Percentiles rank a stretch among this genome's conserved stretches.
These are phyloP conservation scores for Batkoa obscura DNA, from an alignment of 371 early-diverging fungal species.

Conservation along the genomic window DNA sequence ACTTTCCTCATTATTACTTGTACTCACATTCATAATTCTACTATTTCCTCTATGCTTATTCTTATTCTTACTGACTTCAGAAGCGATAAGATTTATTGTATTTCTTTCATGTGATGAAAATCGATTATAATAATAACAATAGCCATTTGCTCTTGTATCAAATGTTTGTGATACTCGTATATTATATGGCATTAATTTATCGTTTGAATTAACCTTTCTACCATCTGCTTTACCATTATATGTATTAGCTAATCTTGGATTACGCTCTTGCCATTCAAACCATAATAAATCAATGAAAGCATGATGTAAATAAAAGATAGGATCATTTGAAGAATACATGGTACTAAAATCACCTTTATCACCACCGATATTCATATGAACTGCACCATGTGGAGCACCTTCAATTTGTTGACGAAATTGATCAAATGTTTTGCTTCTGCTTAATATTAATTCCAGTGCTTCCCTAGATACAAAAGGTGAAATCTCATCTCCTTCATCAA, in stretches of 20 bases:
- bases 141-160: no score
- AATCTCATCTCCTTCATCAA: slow-evolving; percentile 8
- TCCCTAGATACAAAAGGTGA: slow-evolving; percentile 12
- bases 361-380: slow-evolving; percentile 28
- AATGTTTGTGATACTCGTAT: no score
- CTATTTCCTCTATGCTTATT: no score
- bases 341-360: slow-evolving; percentile 12
- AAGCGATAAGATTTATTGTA: no score
- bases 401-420: slow-evolving; percentile 19
- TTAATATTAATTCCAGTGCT: slow-evolving; percentile 10
- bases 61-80: no score
- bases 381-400: slow-evolving; percentile 20
- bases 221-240: neutral
- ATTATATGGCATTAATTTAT: neutral
- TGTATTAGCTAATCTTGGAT: neutral
- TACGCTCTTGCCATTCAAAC: neutral
- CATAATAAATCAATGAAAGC: neutral
- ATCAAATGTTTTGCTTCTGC: slow-evolving; percentile 11
- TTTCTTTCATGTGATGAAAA: no score
- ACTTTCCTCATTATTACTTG: no score
- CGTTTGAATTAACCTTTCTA: neutral
- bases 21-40: no score
- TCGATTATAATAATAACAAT: no score
- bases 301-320: slow-evolving; percentile 2
- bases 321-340: slow-evolving; percentile 23